Percentiles rank a stretch among this genome's conserved stretches.
phyloP scores from a whole-genome alignment of 2,329 filamentous ascomycete species.

The Neofusicoccum cordaticola region DNA sequence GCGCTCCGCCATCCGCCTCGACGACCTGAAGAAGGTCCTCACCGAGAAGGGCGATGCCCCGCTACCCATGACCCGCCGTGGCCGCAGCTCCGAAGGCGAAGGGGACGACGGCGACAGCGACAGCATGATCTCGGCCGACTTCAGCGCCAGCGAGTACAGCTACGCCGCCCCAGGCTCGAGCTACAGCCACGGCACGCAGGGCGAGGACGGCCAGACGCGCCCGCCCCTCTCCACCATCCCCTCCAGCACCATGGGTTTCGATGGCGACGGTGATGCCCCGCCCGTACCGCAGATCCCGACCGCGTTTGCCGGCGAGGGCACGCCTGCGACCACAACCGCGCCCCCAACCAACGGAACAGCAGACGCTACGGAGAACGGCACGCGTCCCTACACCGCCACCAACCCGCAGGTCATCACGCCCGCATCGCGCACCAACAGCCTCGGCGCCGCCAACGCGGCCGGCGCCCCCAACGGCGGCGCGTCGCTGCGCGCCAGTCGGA shows the following conservation, averaged over 20 bases:
- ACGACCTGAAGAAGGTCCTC: constrained; percentile 47
- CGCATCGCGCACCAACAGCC: neutral
- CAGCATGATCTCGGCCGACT: constrained; percentile 69
- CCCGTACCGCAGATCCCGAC: constrained; percentile 10
- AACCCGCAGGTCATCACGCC: neutral
- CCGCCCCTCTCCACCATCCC: constrained; percentile 8
- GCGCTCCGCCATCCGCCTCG: constrained; percentile 41
- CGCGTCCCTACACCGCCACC: neutral
- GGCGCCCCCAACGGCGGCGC: neutral
- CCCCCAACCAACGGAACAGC: too few species aligned
- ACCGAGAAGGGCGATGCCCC: constrained; percentile 40
- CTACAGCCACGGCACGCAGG: neutral
- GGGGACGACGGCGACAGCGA: constrained; percentile 52
- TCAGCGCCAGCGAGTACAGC: constrained; percentile 64
- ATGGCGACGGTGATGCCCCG: neutral
- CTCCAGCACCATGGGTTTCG: neutral
- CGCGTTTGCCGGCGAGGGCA: neutral
- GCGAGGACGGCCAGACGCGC: neutral
- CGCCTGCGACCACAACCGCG: neutral
- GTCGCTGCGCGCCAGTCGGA: neutral
- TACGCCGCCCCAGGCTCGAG: constrained; percentile 34
- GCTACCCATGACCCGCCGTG: constrained; percentile 44
- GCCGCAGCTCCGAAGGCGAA: constrained; percentile 41
- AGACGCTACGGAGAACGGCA: neutral
- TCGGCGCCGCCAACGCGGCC: neutral